Conservation (phyloP, 2,329 filamentous ascomycete species). For the Claviceps africana region DNA sequence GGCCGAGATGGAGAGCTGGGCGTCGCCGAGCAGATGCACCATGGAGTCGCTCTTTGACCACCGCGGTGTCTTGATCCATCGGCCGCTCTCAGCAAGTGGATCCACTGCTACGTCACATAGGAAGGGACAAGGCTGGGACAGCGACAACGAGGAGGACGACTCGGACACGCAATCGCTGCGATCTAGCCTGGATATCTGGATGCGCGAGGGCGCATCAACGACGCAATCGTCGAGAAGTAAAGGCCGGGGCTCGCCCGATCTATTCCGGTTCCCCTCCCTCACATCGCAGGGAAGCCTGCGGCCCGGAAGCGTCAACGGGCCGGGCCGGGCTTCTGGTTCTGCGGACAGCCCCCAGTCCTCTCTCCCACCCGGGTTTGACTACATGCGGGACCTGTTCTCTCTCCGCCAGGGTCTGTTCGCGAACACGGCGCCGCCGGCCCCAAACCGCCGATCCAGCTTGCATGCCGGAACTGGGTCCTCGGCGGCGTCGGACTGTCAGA, state of each 20-base stretch:
- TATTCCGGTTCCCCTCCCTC: slow-evolving; percentile 37
- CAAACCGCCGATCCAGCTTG: slow-evolving; percentile 39
- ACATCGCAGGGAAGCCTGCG: slow-evolving; percentile 31
- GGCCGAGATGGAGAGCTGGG: slow-evolving; percentile 3
- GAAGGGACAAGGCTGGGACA: slow-evolving; percentile 30
- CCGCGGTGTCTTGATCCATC: slow-evolving; percentile 15
- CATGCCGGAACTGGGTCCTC: slow-evolving; percentile 29
- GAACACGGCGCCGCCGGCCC: slow-evolving; percentile 30
- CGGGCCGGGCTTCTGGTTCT: slow-evolving; percentile 5
- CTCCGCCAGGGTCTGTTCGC: slow-evolving; percentile 26
- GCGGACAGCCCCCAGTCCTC: slow-evolving; percentile 12
- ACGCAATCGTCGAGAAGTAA: slow-evolving; percentile 15
- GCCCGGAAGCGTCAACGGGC: slow-evolving; percentile 32
- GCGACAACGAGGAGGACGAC: slow-evolving; percentile 26
- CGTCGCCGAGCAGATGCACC: neutral
- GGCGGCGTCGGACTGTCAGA: slow-evolving; percentile 10
- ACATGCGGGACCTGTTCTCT: slow-evolving; percentile 32
- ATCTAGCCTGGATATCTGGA: slow-evolving; percentile 44
- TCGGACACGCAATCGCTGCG: slow-evolving; percentile 25
- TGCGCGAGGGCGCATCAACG: slow-evolving; percentile 36
- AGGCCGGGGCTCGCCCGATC: slow-evolving; percentile 31
- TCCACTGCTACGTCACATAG: slow-evolving; percentile 25
- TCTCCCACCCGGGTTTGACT: slow-evolving; percentile 20
- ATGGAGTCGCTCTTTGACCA: slow-evolving; percentile 9
- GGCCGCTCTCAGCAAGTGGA: slow-evolving; percentile 34